Evolutionary conservation across 805 yeast genomes (phyloP), one percentile per base, ranked within the genome.

Genomic region (Ogataea nitratoaversa): DNA sequence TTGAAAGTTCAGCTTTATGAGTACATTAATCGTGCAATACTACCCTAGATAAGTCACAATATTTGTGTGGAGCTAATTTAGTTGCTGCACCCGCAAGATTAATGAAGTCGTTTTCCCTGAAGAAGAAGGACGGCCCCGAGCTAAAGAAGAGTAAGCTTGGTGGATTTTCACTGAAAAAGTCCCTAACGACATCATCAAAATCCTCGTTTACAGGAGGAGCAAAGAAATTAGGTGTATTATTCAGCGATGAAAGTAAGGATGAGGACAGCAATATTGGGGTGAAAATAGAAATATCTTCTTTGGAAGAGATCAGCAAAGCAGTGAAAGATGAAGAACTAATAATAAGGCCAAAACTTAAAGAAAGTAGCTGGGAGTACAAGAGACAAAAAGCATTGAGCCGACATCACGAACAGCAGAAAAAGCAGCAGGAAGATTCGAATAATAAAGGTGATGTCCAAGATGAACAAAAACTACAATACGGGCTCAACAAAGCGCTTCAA

Each of bases 21-120:
- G n/a, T n/a, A n/a, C n/a, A n/a, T n/a, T n/a, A n/a, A n/a, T n/a
- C n/a, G n/a, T n/a, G n/a, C n/a, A n/a, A n/a, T n/a, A n/a, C n/a
- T n/a, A n/a, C n/a, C n/a, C n/a, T n/a, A n/a, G n/a, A n/a, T n/a
- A n/a, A n/a, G n/a, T n/a, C n/a, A n/a, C n/a, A n/a, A n/a, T n/a
- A n/a, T n/a, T n/a, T n/a, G n/a, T n/a, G n/a, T n/a, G n/a, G n/a
- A n/a, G n/a, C n/a, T n/a, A n/a, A n/a, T n/a, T n/a, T n/a, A n/a
- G n/a, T n/a, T n/a, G n/a, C n/a, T n/a, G n/a, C n/a, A n/a, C n/a
- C n/a, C 13, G 14, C 14, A 9, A 14, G 13, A 16, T 8, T 7
- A 16, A 64, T 63, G 70, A 66, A 60, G 41, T 64, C 65, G 22
- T 67, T 69, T 50, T 63, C 71, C 0, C 40, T 68, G 36, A 67